Conservation (phyloP, 306 rosid species). For the Datisca glomerata region DNA sequence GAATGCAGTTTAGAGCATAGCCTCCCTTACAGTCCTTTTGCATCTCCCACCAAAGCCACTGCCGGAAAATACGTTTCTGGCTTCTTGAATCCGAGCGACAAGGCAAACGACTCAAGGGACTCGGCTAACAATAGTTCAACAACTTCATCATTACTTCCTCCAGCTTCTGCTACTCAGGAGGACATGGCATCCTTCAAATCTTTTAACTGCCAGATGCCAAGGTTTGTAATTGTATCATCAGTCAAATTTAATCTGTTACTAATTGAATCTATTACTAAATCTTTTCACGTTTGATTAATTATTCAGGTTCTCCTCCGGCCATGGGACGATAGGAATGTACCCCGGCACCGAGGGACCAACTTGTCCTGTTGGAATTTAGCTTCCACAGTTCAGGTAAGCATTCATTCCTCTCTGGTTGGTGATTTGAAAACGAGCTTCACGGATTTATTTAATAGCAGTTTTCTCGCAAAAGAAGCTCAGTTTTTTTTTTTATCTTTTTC, state of each 20-base stretch:
- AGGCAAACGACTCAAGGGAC: conserved; percentile 17
- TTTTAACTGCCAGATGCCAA: conserved; percentile 76
- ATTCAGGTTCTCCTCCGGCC: conserved; percentile 52
- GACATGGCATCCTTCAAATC: conserved; percentile 72
- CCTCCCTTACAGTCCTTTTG: conserved; percentile 94
- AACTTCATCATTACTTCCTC: conserved; percentile 38
- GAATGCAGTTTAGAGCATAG: conserved; percentile 83
- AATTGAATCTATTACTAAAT: neutral
- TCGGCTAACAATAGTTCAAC: conserved; percentile 19
- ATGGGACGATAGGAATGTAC: conserved; percentile 67
- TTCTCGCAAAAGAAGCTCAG: too few species aligned
- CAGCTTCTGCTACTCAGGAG: too few species aligned
- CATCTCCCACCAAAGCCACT: conserved; percentile 65
- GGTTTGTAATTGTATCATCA: too few species aligned
- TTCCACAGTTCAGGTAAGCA: conserved; percentile 5
- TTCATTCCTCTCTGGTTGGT: too few species aligned
- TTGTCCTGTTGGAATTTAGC: conserved; percentile 65
- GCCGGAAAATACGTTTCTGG: conserved; percentile 35
- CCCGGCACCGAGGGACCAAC: conserved; percentile 57
- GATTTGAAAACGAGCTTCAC: neutral
- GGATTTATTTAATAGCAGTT: too few species aligned
- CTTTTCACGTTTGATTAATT: neutral
- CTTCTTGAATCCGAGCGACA: conserved; percentile 16
- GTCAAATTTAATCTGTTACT: too few species aligned
- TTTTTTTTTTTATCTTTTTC: too few species aligned